Percentiles rank a stretch among this genome's conserved stretches.
Conservation (phyloP, 768 basidiomycete species). For the Austroboletus eburneus region DNA sequence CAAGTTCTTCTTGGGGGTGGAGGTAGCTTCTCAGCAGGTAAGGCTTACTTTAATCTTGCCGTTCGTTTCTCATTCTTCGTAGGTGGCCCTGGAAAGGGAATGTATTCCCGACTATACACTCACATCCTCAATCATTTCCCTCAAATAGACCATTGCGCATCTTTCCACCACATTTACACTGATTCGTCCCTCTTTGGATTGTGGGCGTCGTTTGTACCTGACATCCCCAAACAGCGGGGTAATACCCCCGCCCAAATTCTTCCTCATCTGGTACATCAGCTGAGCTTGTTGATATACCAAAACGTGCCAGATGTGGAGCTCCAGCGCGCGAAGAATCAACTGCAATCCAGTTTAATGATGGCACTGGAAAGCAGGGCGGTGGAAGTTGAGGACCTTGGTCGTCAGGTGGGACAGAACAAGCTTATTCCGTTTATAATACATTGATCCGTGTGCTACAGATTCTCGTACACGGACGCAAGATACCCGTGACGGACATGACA, state of each 20-base stretch:
- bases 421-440: not conserved
- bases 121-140: slow-evolving; percentile 94
- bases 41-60: slow-evolving; percentile 7
- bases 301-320: slow-evolving; percentile 67
- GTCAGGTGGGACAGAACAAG: slow-evolving; percentile 55
- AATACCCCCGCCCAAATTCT: slow-evolving; percentile 70
- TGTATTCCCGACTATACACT: slow-evolving; percentile 97
- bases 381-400: slow-evolving; percentile 85
- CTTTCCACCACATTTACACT: slow-evolving; percentile 96
- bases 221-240: slow-evolving; percentile 48
- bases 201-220: slow-evolving; percentile 78
- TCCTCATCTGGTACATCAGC: slow-evolving; percentile 82
- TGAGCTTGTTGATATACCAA: slow-evolving; percentile 75
- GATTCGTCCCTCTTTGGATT: slow-evolving; percentile 93
- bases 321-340: slow-evolving; percentile 88
- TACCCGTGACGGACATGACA: slow-evolving; percentile 89
- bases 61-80: slow-evolving; percentile 5
- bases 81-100: slow-evolving; percentile 97
- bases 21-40: slow-evolving; percentile 91
- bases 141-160: slow-evolving; percentile 90
- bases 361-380: slow-evolving; percentile 83
- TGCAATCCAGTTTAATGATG: slow-evolving; percentile 92
- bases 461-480: slow-evolving; percentile 80
- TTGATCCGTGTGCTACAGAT: slow-evolving; percentile 41
- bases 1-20: slow-evolving; percentile 95